Percentiles rank a stretch among this genome's conserved stretches.
phyloP scores from a whole-genome alignment of 1,139 yeast species.

The Magnusiomyces suaveolens region DNA sequence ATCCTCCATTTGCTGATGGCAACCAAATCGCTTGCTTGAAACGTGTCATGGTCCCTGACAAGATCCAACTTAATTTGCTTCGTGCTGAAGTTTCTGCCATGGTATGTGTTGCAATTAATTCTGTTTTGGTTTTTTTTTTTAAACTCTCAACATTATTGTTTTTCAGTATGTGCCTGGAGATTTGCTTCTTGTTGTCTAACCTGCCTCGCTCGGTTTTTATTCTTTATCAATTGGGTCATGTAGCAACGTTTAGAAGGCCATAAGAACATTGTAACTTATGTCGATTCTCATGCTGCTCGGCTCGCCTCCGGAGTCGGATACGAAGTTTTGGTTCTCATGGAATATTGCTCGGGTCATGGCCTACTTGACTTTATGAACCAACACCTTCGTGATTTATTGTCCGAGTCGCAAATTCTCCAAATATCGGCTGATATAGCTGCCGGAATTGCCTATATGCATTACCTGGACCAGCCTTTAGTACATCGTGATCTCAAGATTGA shows the following conservation, averaged over 20 bases:
- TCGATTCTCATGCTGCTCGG: constrained; percentile 92
- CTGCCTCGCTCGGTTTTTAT: background rate
- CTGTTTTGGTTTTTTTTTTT: constrained; percentile 2
- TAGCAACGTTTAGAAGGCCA: constrained; percentile 63
- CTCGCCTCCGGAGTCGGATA: constrained; percentile 43
- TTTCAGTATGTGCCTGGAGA: too few species aligned
- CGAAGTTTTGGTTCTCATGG: constrained; percentile 90
- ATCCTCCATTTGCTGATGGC: constrained; percentile 34
- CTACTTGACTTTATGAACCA: constrained; percentile 90
- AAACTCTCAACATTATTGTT: too few species aligned
- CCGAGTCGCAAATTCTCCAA: constrained; percentile 70
- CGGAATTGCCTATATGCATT: constrained; percentile 86
- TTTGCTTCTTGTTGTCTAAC: too few species aligned
- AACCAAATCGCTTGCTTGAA: constrained; percentile 48
- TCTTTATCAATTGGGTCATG: background rate
- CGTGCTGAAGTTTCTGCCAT: constrained; percentile 77
- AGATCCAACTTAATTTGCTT: constrained; percentile 53
- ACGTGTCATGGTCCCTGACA: constrained; percentile 68
- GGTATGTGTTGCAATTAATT: constrained; percentile 33
- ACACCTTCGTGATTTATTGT: constrained; percentile 68
- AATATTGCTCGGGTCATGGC: constrained; percentile 73
- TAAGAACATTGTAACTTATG: constrained; percentile 73
- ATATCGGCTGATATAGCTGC: constrained; percentile 76
- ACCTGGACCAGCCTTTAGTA: constrained; percentile 65
- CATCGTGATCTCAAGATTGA: constrained; percentile 95